A percentile compares a stretch with the other conserved stretches of the same genome.
These are phyloP conservation scores for Ophiostoma sp. DNA, from an alignment of 2,329 filamentous ascomycete species.

Conservation along the genomic window DNA sequence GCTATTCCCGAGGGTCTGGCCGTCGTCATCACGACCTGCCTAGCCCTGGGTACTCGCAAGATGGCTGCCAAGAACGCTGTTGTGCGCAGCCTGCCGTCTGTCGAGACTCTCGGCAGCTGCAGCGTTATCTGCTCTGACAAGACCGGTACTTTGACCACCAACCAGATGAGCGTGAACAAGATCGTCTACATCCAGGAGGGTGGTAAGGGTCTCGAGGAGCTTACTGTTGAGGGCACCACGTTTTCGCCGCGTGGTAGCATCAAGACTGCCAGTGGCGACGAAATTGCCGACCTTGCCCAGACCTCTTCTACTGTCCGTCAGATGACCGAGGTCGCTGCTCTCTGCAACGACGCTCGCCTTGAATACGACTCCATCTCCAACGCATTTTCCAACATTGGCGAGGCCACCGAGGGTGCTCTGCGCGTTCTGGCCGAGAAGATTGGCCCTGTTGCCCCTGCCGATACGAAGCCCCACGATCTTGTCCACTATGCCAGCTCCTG, in stretches of 20 bases:
- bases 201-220: slow-evolving; percentile 71
- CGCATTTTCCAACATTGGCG: slow-evolving; percentile 76
- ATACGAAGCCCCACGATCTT: slow-evolving; percentile 53
- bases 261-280: slow-evolving; percentile 56
- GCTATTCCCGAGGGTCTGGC: slow-evolving; percentile 96
- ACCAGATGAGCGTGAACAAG: slow-evolving; percentile 98
- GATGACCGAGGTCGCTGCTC: slow-evolving; percentile 63
- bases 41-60: slow-evolving; percentile 91
- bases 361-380: slow-evolving; percentile 72
- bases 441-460: slow-evolving; percentile 65
- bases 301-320: slow-evolving; percentile 73
- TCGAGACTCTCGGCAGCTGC: slow-evolving; percentile 97
- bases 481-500: slow-evolving; percentile 77
- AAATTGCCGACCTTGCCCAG: slow-evolving; percentile 61
- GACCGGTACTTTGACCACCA: slow-evolving; percentile 95
- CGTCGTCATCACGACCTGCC: slow-evolving; percentile 97
- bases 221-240: slow-evolving; percentile 87
- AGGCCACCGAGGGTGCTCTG: slow-evolving; percentile 91
- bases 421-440: slow-evolving; percentile 91
- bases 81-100: slow-evolving; percentile 89
- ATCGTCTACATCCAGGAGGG: slow-evolving; percentile 73
- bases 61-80: slow-evolving; percentile 99
- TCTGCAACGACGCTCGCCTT: slow-evolving; percentile 86
- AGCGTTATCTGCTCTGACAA: slow-evolving; percentile 99
- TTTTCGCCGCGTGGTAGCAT: slow-evolving; percentile 80